Evolutionary conservation across 306 rosid genomes (phyloP).

Genomic region (Corylus heterophylla): DNA sequence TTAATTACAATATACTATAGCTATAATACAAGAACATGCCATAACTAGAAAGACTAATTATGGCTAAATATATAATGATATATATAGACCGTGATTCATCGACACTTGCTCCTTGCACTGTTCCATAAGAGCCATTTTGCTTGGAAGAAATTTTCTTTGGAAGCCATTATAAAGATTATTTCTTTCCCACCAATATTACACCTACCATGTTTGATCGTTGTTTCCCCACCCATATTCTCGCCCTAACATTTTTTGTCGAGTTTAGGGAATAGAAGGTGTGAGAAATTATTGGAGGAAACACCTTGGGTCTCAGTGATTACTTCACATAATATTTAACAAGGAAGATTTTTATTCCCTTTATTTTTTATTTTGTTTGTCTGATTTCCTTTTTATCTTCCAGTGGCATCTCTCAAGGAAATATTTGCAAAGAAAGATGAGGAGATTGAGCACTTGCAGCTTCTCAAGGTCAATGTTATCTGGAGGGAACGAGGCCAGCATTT

Average conservation of each 20-base stretch:
- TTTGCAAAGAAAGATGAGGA: constrained; percentile 77
- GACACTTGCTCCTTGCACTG: not conserved
- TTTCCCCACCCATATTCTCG: not conserved
- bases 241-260: not conserved
- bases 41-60: too few relatives aligned
- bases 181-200: too few relatives aligned
- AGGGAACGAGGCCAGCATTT: constrained; percentile 47
- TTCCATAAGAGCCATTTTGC: not conserved
- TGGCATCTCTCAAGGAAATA: constrained; percentile 72
- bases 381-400: constrained; percentile 42
- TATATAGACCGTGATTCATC: too few relatives aligned
- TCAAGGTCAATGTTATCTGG: constrained; percentile 44
- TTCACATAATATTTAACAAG: not conserved
- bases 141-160: not conserved
- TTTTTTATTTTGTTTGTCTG: constrained; percentile 14
- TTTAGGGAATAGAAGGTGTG: not conserved
- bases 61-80: too few relatives aligned
- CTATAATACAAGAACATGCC: too few relatives aligned
- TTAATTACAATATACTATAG: too few relatives aligned
- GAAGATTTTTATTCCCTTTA: not conserved
- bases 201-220: too few relatives aligned
- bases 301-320: not conserved
- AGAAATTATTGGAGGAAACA: not conserved
- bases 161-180: not conserved
- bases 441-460: constrained; percentile 67